phyloP scores from a whole-genome alignment of 73 alveolate genomes.

The Tetrahymena elliotti region DNA sequence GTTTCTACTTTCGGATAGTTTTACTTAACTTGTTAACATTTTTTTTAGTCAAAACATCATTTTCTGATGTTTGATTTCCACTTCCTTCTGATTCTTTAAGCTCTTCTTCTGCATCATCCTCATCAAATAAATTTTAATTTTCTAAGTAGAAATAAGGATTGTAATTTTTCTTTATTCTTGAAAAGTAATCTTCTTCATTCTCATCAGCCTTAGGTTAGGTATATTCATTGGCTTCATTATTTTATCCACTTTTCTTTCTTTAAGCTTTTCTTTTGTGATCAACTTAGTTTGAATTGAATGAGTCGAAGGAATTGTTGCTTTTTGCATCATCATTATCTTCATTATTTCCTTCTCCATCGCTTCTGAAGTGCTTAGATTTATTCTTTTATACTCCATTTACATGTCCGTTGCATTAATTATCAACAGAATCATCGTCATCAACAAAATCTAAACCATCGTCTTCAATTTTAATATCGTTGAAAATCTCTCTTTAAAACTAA shows the following conservation, averaged over 20 bases:
- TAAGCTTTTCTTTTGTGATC: not conserved
- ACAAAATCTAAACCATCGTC: not conserved
- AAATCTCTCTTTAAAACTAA: not conserved
- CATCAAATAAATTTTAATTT: not conserved
- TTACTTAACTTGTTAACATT: not conserved
- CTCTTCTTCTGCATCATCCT: not conserved
- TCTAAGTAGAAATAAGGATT: not conserved
- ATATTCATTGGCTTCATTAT: not conserved
- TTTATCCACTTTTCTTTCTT: not conserved
- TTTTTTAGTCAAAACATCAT: not conserved
- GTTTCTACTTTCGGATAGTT: not conserved
- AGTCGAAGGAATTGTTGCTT: not conserved
- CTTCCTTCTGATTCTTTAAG: not conserved
- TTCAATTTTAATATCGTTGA: not conserved
- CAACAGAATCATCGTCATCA: not conserved
- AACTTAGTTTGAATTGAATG: not conserved
- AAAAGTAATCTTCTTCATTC: not conserved
- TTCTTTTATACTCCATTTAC: not conserved
- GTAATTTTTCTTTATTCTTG: not conserved
- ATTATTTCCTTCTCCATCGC: not conserved
- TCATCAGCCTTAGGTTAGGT: not conserved
- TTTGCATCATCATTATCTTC: not conserved
- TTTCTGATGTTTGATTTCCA: not conserved
- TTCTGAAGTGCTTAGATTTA: not conserved
- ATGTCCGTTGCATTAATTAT: not conserved